These are phyloP conservation scores for Colletotrichum magnum DNA, from an alignment of 2,329 filamentous ascomycete genomes.

Conservation along the genomic window DNA sequence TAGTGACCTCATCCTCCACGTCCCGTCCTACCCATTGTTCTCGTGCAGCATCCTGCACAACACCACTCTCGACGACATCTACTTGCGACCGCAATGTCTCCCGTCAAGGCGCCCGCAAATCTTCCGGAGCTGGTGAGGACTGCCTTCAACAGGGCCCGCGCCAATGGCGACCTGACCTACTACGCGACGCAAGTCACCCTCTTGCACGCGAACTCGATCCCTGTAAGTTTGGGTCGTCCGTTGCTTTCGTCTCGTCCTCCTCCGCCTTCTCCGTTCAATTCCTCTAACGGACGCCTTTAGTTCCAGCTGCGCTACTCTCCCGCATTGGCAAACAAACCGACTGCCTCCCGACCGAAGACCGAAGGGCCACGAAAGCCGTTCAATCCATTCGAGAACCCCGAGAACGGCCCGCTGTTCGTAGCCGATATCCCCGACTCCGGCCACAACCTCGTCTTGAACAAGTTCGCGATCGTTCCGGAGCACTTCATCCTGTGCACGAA, in stretches of 20 bases:
- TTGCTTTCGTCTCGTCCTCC: too few relatives aligned
- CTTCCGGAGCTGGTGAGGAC: constrained; percentile 66
- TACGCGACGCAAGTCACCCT: constrained; percentile 68
- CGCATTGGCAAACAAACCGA: constrained; percentile 77
- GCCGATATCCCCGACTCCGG: constrained; percentile 60
- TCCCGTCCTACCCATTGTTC: not conserved
- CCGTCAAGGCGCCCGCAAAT: constrained; percentile 58
- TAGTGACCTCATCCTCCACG: constrained; percentile 5
- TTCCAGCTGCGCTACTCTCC: constrained; percentile 83
- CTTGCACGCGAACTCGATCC: constrained; percentile 58
- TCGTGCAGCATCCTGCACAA: not conserved
- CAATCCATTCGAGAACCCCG: constrained; percentile 77
- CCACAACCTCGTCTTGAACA: constrained; percentile 80
- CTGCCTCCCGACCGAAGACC: constrained; percentile 55
- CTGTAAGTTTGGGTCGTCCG: constrained; percentile 51
- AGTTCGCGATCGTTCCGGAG: constrained; percentile 78
- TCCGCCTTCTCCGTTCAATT: not conserved
- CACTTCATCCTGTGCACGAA: constrained; percentile 81
- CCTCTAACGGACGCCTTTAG: constrained; percentile 53
- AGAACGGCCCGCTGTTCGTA: constrained; percentile 66
- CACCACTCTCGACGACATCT: constrained; percentile 3
- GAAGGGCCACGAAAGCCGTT: constrained; percentile 56
- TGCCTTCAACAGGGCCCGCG: constrained; percentile 63
- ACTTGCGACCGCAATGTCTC: constrained; percentile 54
- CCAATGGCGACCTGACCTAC: constrained; percentile 65